A percentile compares a stretch with the other conserved stretches of the same genome.
Evolutionary conservation across 805 yeast species (phyloP).

Genomic region (Wickerhamomyces mucosus): DNA sequence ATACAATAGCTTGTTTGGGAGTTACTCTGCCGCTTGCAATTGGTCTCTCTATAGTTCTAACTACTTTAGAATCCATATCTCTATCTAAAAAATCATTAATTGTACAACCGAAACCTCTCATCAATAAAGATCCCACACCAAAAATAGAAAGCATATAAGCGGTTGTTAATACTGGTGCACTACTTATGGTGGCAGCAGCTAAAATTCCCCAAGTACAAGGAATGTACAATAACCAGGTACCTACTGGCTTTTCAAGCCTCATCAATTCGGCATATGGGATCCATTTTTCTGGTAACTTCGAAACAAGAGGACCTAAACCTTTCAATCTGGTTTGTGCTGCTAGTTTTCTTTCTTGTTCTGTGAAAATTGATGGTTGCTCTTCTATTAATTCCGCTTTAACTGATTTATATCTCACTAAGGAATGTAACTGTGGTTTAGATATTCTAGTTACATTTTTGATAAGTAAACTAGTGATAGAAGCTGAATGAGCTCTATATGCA

Average conservation of each 20-base stretch:
- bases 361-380: conserved; percentile 6
- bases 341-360: conserved; percentile 9
- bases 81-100: conserved; percentile 85
- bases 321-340: conserved; percentile 32
- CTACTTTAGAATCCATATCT: conserved; percentile 75
- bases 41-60: conserved; percentile 87
- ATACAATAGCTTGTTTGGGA: conserved; percentile 56
- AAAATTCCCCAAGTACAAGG: conserved; percentile 93
- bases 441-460: no score
- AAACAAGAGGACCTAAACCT: conserved; percentile 41
- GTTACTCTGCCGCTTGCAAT: conserved; percentile 79
- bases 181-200: conserved; percentile 69
- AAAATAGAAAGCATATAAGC: conserved; percentile 57
- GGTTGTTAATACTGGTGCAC: conserved; percentile 62
- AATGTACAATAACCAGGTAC: conserved; percentile 70
- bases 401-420: no score
- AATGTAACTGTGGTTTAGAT: no score
- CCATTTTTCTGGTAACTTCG: conserved; percentile 58
- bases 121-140: conserved; percentile 75
- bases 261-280: conserved; percentile 89
- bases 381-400: no score
- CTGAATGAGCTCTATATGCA: neutral
- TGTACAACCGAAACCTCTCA: conserved; percentile 98
- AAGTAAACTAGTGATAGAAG: no score
- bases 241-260: conserved; percentile 94